Evolutionary conservation across 768 basidiomycete genomes (phyloP), one percentile per base, ranked within the genome.

Genomic region (Suillus fuscotomentosus): DNA sequence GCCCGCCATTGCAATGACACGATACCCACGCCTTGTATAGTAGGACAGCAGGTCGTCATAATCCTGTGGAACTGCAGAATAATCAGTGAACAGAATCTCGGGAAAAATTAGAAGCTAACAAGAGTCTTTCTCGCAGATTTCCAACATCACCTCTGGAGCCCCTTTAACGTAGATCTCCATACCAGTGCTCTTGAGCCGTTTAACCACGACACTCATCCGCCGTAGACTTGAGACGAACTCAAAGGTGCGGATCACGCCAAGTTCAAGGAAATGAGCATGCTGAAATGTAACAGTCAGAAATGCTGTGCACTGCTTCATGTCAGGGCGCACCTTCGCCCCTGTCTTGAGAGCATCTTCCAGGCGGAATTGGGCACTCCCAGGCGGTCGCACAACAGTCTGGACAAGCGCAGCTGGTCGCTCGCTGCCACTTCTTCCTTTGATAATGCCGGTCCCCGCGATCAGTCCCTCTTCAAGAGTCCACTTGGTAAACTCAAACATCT

Each of bases 161-260:
- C 97, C 97, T 73, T 99, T 99, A 70, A 96, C 95, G 73, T 99
- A 99, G 13, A 98, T 83, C 73, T 99, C 97, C 95, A 99, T 98
- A 74, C 92, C 94, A 61, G 78, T 86, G 68, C 96, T 96, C 75
- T 91, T 97, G 61, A 99, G 84, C 60, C 94, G 84, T 76, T 98
- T 99, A 70, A 98, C 97, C 60, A 99, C 87, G 34, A 99, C 97
- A 67, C 96, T 97, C 97, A 99, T 99, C 60, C 97, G 82, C 34
- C 97, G 86, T 24, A 99, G 82, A 5, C 91, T 82, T 9, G 97
- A 97, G 2, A 97, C 93, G 72, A 99, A 99, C 72, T 99, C 97
- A 70, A 97, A 99, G 4, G 91, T 93, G 48, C 96, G 84, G 53
- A 99, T 94, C 22, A 99, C 97, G 47, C 97, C 97, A 61, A 99